Base-by-base conservation (phyloP, 2,329 filamentous ascomycete genomes). In the Phialocephala sp. region DNA sequence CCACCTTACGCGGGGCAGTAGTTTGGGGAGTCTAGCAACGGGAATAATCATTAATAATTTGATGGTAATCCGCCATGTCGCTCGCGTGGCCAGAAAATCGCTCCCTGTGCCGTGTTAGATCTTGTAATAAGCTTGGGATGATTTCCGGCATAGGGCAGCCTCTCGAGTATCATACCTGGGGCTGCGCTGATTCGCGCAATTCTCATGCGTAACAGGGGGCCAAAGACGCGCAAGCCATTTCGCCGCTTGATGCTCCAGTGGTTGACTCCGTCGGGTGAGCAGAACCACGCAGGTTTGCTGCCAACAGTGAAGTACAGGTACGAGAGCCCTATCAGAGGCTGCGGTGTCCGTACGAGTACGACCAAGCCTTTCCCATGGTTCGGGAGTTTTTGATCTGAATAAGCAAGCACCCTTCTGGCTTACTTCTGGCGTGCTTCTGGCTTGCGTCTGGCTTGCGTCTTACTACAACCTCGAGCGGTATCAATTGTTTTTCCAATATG, bases 191-290 rank as follows among this genome's bases (percentile, higher is more conserved):
- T 15, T 32, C 8, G 18, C 32, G 50, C 27, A 8, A 8, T 32
- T 55, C 32, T 32, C 24, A 2, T 55, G 50, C 50, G 50, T 55
- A 55, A 55, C 50, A 55, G 9, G 5, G 5, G 14, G 6, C 4
- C 2, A 11, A 55, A 35, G 24, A 55, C 52, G 24, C 52, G 52
- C 52, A 55, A 55, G 52, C 52, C 20, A 2, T 55, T 55, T 55
- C 35, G 52, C 52, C 52, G 52, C 52, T 55, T 37, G 4, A 55
- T 36, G 18, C 35, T 35, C 52, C 15, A 22, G 27, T 36, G 52
- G n/a, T 50, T 50, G n/a, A 50, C 43, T 45, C 43, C 41, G 15
- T 45, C 37, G 27, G 27, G 37, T 41, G 37, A 41, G 37, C 37
- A 41, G 37, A 41, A 41, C 37, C 9, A 12, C 37, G 11, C 37